Evolutionary conservation across 23 red algal genomes (phyloP), one percentile per base, ranked within the genome.

Genomic region (Gracilaria gracilis): DNA sequence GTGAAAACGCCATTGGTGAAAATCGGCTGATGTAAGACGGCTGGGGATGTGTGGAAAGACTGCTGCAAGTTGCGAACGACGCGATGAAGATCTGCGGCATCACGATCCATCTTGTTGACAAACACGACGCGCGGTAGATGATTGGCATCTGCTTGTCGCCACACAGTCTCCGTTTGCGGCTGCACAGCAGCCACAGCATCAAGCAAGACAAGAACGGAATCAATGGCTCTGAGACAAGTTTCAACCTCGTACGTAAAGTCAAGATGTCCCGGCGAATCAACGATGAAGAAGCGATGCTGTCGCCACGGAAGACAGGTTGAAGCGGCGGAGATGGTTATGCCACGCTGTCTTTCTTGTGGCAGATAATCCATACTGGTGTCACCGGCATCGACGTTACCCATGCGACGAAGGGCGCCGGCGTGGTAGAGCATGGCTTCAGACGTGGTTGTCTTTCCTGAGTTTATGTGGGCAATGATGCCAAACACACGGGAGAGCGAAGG

Each of bases 191-290:
- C 94, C 8, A 96, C 94, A 13, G 93, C 97, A 59, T 99, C 97
- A 28, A 99, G 33, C n/a, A 99, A 27, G 24, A 93, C 86, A 54
- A 99, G 74, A 4, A 79, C 93, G 17, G 93, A 85, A 50, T 99
- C 97, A 91, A 99, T 96, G 38, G 95, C 97, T 54, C 88, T 67
- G 54, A 99, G 90, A 57, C 91, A 75, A 24, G 94, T 81, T 83
- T 99, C 94, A 53, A 99, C 97, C 72, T 99, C 97, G 44, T 92
- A 93, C 25, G 94, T 99, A 59, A 99, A 99, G 54, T 99, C 97
- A 29, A 99, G 90, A 82, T 99, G 97, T 15, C 97, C 97, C 21
- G 97, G 97, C 20, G 97, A 96, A 59, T 99, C 97, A 53, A 99
- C 93, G 14, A 99, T 76, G 54, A 93, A 96, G 35, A 99, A 86